Conservation (phyloP, 2,329 filamentous ascomycete genomes). For the Fonsecaea nubica region DNA sequence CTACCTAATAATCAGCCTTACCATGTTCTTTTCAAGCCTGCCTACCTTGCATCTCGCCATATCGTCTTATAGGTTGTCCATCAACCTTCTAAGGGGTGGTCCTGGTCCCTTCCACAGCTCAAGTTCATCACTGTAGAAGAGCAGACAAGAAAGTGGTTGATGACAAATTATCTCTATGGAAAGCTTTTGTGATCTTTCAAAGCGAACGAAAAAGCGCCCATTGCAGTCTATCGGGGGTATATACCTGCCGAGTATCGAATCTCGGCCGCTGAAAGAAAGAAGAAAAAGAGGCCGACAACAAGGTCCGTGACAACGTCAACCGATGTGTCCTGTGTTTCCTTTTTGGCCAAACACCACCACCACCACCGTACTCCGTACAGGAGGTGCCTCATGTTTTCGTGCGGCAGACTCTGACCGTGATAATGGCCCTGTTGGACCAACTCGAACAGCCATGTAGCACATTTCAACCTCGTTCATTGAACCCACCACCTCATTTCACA, state of each 20-base stretch:
- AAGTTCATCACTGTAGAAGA: too few species aligned
- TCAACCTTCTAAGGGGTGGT: not conserved
- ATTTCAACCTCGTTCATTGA: constrained; percentile 20
- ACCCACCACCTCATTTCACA: constrained; percentile 33
- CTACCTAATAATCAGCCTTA: not conserved
- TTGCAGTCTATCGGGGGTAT: constrained; percentile 35
- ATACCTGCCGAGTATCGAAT: constrained; percentile 21
- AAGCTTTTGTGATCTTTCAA: not conserved
- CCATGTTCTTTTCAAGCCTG: not conserved
- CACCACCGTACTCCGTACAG: constrained; percentile 16
- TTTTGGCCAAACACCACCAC: constrained; percentile 21
- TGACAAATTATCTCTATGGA: constrained; percentile 9
- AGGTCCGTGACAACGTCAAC: constrained; percentile 24
- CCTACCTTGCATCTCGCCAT: not conserved
- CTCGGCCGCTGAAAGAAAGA: constrained; percentile 23
- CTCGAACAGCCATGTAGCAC: constrained; percentile 16
- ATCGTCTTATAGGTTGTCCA: not conserved
- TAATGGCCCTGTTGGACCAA: constrained; percentile 7
- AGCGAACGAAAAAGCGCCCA: constrained; percentile 2
- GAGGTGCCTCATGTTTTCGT: constrained; percentile 12
- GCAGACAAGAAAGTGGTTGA: not conserved
- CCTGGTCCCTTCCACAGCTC: not conserved
- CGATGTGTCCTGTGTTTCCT: constrained; percentile 27
- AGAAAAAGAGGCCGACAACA: constrained; percentile 19
- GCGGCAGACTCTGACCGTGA: constrained; percentile 15